Percentiles rank a stretch among this genome's conserved stretches.
Evolutionary conservation across 2,329 filamentous ascomycete genomes (phyloP).

Genomic region (Aspergillus tanneri): DNA sequence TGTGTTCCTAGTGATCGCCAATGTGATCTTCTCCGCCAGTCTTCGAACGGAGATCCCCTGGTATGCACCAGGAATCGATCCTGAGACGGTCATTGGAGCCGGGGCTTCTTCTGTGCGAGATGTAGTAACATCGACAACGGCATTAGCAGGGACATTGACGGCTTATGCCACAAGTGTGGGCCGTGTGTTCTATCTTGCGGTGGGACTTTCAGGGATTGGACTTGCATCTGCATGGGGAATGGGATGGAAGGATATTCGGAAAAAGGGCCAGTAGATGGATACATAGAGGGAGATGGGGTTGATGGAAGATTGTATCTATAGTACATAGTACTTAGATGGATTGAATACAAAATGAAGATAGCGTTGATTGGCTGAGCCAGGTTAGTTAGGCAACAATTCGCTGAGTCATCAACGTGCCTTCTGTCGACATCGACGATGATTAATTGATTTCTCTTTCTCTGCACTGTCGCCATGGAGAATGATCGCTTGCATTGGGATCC

Average conservation of each 20-base stretch:
- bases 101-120: slow-evolving; percentile 46
- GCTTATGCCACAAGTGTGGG: slow-evolving; percentile 32
- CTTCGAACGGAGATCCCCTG: slow-evolving; percentile 34
- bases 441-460: background rate
- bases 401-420: background rate
- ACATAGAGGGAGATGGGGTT: no score
- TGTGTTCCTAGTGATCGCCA: slow-evolving; percentile 53
- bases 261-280: background rate
- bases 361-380: no score
- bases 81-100: slow-evolving; percentile 37
- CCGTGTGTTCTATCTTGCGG: slow-evolving; percentile 27
- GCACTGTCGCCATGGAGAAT: background rate
- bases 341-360: no score
- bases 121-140: slow-evolving; percentile 25
- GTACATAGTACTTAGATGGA: no score
- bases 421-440: background rate
- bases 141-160: slow-evolving; percentile 29
- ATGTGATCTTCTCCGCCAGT: slow-evolving; percentile 51
- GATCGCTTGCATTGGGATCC: background rate
- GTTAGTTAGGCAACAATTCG: no score
- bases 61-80: slow-evolving; percentile 38
- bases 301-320: no score
- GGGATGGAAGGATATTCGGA: slow-evolving; percentile 30
- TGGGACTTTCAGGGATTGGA: slow-evolving; percentile 16
- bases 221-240: slow-evolving; percentile 24